Base-by-base conservation (phyloP, 2,329 filamentous ascomycete genomes). In the Rutstroemia sydowiana region DNA sequence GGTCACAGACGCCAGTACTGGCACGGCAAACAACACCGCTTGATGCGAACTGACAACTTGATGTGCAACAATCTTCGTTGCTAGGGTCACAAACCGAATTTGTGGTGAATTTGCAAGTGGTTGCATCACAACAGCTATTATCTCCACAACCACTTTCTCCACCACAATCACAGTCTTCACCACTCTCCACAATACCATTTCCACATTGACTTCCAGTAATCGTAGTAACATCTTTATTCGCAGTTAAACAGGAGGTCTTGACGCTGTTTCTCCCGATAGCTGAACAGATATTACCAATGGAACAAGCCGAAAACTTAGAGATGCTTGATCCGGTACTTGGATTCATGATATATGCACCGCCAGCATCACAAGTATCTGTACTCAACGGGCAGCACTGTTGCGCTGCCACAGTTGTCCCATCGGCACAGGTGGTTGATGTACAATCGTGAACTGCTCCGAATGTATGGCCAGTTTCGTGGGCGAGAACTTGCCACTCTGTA, bases 391-490 rank as follows among this genome's bases (percentile, higher is more conserved):
- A 98, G 69, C 93, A 98, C 61, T 77, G 70, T 59, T 82, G 81
- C 1, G 79, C 73, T 50, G 70, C 74, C 57, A 83, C 76, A 1
- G 71, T 70, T 34, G 80, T 79, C 18, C 79, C 75, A 54, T 88
- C 76, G 6, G 64, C 62, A 66, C 92, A 97, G 2, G 85, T 78
- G n/a, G 69, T 56, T 0, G 73, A 66, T 2, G 81, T 86, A 69
- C 93, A 98, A 69, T 98, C 93, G 69, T 98, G 93, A 9, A 96
- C 89, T 5, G 92, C 93, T 42, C 92, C 92, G 68, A 95, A 97
- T 0, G 90, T 97, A 68, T 97, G 92, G 1, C 91, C 92, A 3
- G 85, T 84, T 69, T 97, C 92, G 66, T 97, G 92, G 28, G 92
- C 92, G 69, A 97, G 88, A 53, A 97, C 87, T 67, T 96, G 90